These are phyloP conservation scores for Naganishia randhawae DNA, from an alignment of 768 basidiomycete genomes.

Conservation along the genomic window DNA sequence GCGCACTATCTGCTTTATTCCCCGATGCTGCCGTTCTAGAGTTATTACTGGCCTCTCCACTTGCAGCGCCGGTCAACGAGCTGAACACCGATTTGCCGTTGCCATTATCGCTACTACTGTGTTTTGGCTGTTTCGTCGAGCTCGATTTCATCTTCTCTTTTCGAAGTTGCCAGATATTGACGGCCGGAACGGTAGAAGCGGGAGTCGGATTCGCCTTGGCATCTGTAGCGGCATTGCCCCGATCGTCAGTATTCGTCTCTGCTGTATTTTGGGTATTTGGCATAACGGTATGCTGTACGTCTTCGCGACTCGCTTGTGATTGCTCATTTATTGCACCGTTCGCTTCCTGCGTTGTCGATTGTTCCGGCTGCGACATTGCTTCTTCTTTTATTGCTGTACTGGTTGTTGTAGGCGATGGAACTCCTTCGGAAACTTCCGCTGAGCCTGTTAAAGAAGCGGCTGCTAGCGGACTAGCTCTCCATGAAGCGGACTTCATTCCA, in stretches of 20 bases:
- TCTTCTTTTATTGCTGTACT: background rate
- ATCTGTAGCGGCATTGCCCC: background rate
- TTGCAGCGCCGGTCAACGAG: background rate
- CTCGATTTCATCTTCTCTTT: slow-evolving; percentile 32
- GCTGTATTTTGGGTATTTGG: background rate
- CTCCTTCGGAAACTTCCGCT: background rate
- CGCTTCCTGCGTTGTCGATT: background rate
- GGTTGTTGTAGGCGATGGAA: background rate
- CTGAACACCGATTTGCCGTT: slow-evolving; percentile 23
- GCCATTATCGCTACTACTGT: background rate
- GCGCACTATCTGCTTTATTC: background rate
- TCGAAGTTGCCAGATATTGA: slow-evolving; percentile 45
- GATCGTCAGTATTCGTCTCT: background rate
- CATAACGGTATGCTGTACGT: background rate
- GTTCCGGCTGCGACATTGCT: background rate
- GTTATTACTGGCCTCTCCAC: background rate
- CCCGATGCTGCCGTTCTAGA: background rate
- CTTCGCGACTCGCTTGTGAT: background rate
- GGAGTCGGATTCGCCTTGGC: background rate
- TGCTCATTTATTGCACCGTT: background rate
- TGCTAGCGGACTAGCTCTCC: slow-evolving; percentile 9
- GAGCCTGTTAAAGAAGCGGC: background rate
- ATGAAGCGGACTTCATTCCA: slow-evolving; percentile 18
- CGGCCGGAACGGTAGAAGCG: slow-evolving; percentile 27
- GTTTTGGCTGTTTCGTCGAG: background rate